Evolutionary conservation across 306 rosid species (phyloP).

Genomic region (Lupinus albus): DNA sequence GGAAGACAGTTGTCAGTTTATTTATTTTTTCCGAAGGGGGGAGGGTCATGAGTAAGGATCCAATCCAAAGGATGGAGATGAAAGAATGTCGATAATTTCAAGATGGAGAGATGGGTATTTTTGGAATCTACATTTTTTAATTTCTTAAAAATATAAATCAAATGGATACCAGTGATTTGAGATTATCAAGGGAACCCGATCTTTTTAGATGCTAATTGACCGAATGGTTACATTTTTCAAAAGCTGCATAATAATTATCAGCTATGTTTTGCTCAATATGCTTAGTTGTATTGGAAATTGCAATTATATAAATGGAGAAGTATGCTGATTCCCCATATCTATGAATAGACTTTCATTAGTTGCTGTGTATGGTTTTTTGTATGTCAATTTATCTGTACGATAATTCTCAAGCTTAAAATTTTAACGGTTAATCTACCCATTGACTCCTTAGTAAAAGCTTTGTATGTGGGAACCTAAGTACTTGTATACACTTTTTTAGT

Average conservation of each 20-base stretch:
- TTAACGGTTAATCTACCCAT: background rate
- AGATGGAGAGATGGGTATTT: background rate
- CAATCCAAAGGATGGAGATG: background rate
- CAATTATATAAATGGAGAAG: background rate
- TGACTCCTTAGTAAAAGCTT: background rate
- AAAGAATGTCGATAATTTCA: background rate
- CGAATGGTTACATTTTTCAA: background rate
- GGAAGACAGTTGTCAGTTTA: background rate
- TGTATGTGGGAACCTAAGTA: background rate
- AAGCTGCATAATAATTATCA: slow-evolving; percentile 3
- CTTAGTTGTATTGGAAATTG: slow-evolving; percentile 13
- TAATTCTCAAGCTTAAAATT: slow-evolving; percentile 1
- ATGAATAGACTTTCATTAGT: slow-evolving; percentile 12
- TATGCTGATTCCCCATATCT: background rate
- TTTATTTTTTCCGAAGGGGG: too few relatives aligned
- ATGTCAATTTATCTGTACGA: slow-evolving; percentile 6
- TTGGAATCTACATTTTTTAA: background rate
- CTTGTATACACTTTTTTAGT: background rate
- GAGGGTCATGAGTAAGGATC: background rate
- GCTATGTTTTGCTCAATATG: background rate
- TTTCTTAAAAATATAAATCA: background rate
- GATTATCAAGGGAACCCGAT: background rate
- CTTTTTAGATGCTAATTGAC: background rate
- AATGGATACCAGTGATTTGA: background rate
- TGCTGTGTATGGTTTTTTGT: background rate